Percentiles rank a stretch among this genome's conserved stretches.
These are phyloP conservation scores for Hymenoscyphus fraxineus DNA, from an alignment of 2,329 filamentous ascomycete genomes.

Conservation along the genomic window DNA sequence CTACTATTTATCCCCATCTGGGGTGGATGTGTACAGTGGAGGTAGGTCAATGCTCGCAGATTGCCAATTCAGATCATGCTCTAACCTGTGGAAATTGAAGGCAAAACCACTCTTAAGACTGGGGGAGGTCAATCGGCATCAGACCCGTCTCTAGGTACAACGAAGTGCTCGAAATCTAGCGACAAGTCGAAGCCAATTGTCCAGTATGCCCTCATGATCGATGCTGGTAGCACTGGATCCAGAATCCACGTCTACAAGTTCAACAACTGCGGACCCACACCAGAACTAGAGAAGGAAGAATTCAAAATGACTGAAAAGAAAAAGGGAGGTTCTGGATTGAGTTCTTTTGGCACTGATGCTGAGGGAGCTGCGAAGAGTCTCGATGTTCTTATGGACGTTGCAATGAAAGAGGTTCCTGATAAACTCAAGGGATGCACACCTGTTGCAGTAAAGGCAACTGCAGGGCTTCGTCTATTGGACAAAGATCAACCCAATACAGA, in stretches of 20 bases:
- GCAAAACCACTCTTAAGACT: constrained; percentile 8
- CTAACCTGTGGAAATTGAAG: constrained; percentile 5
- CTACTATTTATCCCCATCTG: constrained; percentile 59
- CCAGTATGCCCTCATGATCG: constrained; percentile 98
- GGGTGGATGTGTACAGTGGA: constrained; percentile 36
- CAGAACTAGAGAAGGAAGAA: constrained; percentile 85
- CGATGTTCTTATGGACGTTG: constrained; percentile 81
- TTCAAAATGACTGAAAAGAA: constrained; percentile 92
- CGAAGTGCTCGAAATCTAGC: constrained; percentile 76
- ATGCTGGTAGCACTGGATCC: constrained; percentile 95
- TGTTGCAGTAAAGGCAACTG: constrained; percentile 96
- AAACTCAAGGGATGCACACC: constrained; percentile 89
- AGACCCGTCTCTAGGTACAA: constrained; percentile 62
- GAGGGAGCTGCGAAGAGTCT: constrained; percentile 85
- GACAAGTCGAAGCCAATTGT: constrained; percentile 88
- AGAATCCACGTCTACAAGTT: constrained; percentile 98
- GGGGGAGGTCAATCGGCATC: constrained; percentile 49
- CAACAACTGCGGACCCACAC: constrained; percentile 96
- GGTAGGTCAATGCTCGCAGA: constrained; percentile 18
- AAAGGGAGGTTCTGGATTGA: constrained; percentile 69
- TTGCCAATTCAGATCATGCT: not conserved
- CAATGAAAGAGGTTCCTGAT: constrained; percentile 79
- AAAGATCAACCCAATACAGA: constrained; percentile 53
- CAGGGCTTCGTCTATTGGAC: constrained; percentile 76
- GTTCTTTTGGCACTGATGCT: constrained; percentile 81